These are phyloP conservation scores for Limnomonas spitsbergensis DNA, from an alignment of 139 green algal genomes.

Conservation along the genomic window DNA sequence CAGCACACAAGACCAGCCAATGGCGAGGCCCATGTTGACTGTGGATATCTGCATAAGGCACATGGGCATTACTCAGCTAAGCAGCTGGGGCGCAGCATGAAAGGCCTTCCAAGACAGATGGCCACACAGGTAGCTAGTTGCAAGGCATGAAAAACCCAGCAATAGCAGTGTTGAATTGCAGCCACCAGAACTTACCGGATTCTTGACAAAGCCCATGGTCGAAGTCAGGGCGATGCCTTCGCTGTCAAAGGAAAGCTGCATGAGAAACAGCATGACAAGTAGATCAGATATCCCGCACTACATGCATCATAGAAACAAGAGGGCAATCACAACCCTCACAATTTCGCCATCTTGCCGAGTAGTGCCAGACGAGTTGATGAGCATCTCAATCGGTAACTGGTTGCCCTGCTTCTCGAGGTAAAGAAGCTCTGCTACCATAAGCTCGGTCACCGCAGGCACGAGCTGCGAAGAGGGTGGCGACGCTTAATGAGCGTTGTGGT, in stretches of 20 bases:
- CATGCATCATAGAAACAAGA: neutral
- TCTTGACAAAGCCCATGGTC: constrained; percentile 85
- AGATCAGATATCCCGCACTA: neutral
- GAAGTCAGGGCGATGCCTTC: constrained; percentile 91
- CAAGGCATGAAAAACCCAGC: no score
- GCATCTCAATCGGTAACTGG: constrained; percentile 88
- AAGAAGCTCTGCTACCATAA: constrained; percentile 96
- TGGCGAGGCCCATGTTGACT: constrained; percentile 80
- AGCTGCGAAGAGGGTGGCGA: constrained; percentile 65
- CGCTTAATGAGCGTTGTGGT: neutral
- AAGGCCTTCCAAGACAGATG: no score
- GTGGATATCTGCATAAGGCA: constrained; percentile 58
- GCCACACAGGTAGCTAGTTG: no score
- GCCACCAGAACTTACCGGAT: constrained; percentile 49
- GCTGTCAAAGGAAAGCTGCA: constrained; percentile 82
- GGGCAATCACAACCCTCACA: constrained; percentile 30
- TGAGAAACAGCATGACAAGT: neutral
- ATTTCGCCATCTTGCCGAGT: constrained; percentile 67
- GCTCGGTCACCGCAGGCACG: constrained; percentile 95
- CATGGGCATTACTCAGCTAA: no score
- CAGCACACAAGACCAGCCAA: constrained; percentile 91
- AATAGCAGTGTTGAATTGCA: no score
- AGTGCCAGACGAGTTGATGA: constrained; percentile 94
- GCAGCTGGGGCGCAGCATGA: neutral
- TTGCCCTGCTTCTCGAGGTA: constrained; percentile 91